Conservation (phyloP, 768 basidiomycete genomes). For the Myochromella boudieri region DNA sequence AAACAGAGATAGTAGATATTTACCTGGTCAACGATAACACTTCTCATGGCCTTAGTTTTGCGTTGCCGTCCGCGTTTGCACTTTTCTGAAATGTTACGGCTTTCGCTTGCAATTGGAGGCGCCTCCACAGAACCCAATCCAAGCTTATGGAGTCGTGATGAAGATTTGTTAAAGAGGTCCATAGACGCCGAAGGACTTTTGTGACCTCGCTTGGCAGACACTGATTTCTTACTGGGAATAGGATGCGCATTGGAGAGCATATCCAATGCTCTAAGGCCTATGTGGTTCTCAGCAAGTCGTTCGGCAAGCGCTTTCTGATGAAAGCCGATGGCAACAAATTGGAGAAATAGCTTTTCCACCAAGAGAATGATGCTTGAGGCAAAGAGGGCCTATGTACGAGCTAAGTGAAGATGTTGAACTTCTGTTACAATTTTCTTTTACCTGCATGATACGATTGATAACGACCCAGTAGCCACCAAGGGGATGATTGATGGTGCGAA, state of each 20-base stretch:
- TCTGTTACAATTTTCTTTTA: constrained; percentile 24
- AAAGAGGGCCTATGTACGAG: constrained; percentile 38
- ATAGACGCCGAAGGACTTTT: constrained; percentile 38
- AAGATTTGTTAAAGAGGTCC: constrained; percentile 25
- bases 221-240: constrained; percentile 33
- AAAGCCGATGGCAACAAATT: constrained; percentile 79
- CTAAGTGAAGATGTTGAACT: neutral
- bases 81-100: constrained; percentile 6
- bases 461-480: constrained; percentile 66
- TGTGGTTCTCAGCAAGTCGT: constrained; percentile 65
- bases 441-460: constrained; percentile 73
- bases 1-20: constrained; percentile 7
- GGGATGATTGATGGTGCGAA: constrained; percentile 57
- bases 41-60: constrained; percentile 54
- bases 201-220: constrained; percentile 45
- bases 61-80: constrained; percentile 26
- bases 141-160: constrained; percentile 12
- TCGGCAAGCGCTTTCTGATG: constrained; percentile 76
- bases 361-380: constrained; percentile 42
- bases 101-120: constrained; percentile 16
- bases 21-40: constrained; percentile 70
- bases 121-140: constrained; percentile 15
- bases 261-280: constrained; percentile 71
- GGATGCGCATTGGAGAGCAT: constrained; percentile 67
- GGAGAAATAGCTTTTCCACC: constrained; percentile 57